These are phyloP conservation scores for Fusarium mexicanum DNA, from an alignment of 2,329 filamentous ascomycete species.

Conservation along the genomic window DNA sequence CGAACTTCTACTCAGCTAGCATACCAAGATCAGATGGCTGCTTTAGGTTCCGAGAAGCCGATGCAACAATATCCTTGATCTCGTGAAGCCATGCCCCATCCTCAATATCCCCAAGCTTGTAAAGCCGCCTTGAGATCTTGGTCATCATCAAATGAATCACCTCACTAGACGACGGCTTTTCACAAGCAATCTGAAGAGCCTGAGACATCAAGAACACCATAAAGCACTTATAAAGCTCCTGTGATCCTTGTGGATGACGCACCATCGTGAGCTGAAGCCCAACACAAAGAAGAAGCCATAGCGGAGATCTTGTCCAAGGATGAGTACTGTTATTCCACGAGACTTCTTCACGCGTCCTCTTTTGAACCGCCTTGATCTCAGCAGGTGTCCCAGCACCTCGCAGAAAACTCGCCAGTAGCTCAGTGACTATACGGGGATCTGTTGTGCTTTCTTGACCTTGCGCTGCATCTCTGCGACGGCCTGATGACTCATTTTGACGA, in stretches of 20 bases:
- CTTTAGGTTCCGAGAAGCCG: neutral
- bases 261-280: constrained; percentile 52
- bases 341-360: constrained; percentile 64
- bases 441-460: constrained; percentile 50
- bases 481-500: neutral
- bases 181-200: neutral
- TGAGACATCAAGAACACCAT: constrained; percentile 23
- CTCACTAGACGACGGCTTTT: neutral
- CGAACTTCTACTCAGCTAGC: neutral
- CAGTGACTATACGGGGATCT: constrained; percentile 61
- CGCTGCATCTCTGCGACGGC: neutral
- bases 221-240: constrained; percentile 23
- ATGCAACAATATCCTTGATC: neutral
- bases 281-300: constrained; percentile 66
- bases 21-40: neutral
- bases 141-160: constrained; percentile 18
- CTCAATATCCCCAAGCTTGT: neutral
- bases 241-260: neutral
- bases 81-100: constrained; percentile 7
- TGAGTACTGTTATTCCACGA: constrained; percentile 47
- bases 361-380: constrained; percentile 50
- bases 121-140: constrained; percentile 21
- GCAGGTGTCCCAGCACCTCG: constrained; percentile 46
- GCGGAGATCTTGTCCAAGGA: constrained; percentile 60
- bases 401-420: constrained; percentile 56